A percentile compares a stretch with the other conserved stretches of the same genome.
phyloP scores from a whole-genome alignment of 805 yeast species.

The Starmera amethionina region DNA sequence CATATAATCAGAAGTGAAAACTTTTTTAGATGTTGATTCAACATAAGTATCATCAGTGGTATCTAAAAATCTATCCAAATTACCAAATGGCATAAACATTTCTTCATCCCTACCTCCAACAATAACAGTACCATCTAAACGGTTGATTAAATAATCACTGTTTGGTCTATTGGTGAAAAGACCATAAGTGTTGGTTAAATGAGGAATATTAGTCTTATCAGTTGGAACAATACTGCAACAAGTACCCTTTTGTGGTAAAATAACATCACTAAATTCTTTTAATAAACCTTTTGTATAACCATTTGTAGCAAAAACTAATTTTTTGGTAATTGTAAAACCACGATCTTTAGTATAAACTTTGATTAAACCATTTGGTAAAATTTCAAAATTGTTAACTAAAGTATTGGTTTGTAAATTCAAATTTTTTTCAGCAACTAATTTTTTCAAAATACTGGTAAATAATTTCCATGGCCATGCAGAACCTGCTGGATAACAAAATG shows the following conservation, averaged over 20 bases:
- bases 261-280: conserved; percentile 17
- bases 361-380: conserved; percentile 19
- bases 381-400: conserved; percentile 20
- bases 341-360: conserved; percentile 19
- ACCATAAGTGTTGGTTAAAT: conserved; percentile 26
- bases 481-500: conserved; percentile 37
- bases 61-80: conserved; percentile 17
- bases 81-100: conserved; percentile 4
- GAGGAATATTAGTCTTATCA: conserved; percentile 19
- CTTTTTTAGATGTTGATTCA: conserved; percentile 14
- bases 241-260: conserved; percentile 26
- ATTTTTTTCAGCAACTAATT: conserved; percentile 21
- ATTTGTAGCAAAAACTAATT: conserved; percentile 22
- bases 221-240: conserved; percentile 20
- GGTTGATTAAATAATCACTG: conserved; percentile 26
- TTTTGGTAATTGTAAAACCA: conserved; percentile 21
- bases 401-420: conserved; percentile 34
- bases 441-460: conserved; percentile 22
- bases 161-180: conserved; percentile 17
- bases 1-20: conserved; percentile 21
- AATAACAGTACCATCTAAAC: conserved; percentile 28
- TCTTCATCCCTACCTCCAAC: conserved; percentile 22
- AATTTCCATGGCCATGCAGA: conserved; percentile 36
- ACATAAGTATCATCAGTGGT: conserved; percentile 25
- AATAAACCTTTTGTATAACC: conserved; percentile 28